Percentiles rank a stretch among this genome's conserved stretches.
Evolutionary conservation across 140 eudicot species (phyloP).

Genomic region (Cichorium intybus): DNA sequence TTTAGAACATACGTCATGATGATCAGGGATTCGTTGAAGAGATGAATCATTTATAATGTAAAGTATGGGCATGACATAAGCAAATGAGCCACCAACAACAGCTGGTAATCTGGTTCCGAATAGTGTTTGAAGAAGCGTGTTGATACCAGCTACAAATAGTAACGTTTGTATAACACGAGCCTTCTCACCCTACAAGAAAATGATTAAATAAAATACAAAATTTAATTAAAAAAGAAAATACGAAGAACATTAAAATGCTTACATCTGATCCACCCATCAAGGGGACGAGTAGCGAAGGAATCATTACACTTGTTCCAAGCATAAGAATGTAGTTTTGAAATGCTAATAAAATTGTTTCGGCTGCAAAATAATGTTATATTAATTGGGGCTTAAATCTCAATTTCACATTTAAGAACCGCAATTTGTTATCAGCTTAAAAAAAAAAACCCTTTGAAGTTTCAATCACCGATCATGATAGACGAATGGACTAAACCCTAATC

Average conservation of each 20-base stretch:
- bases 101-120: constrained; percentile 97
- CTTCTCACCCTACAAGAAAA: constrained; percentile 72
- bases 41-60: constrained; percentile 86
- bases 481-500: constrained; percentile 17
- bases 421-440: background rate
- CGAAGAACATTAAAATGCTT: constrained; percentile 30
- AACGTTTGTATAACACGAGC: constrained; percentile 91
- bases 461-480: background rate
- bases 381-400: background rate
- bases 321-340: constrained; percentile 92
- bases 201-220: background rate
- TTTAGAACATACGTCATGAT: constrained; percentile 63
- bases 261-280: constrained; percentile 96
- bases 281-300: constrained; percentile 79
- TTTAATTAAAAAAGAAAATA: background rate
- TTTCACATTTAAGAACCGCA: background rate
- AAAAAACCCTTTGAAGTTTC: constrained; percentile 2
- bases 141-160: constrained; percentile 86
- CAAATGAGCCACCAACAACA: constrained; percentile 93
- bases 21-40: constrained; percentile 57
- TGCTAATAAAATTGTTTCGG: constrained; percentile 86
- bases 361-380: constrained; percentile 46
- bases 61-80: constrained; percentile 81
- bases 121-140: constrained; percentile 89
- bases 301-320: constrained; percentile 94